phyloP scores from a whole-genome alignment of 768 basidiomycete species.

The Phlebiopsis flavidoalba region DNA sequence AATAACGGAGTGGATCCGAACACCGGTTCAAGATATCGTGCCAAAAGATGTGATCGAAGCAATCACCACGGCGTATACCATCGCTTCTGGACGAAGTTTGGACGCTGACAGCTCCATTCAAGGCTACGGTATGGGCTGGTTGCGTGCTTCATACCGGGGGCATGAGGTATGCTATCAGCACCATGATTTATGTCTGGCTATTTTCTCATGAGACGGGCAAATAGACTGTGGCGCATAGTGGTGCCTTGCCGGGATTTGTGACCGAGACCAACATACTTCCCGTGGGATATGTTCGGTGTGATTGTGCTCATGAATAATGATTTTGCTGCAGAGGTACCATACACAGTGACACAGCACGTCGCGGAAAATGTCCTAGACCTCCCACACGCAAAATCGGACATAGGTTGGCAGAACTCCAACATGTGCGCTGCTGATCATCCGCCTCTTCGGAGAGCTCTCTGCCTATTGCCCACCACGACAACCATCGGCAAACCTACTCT shows the following conservation, averaged over 20 bases:
- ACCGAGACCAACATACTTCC: not conserved
- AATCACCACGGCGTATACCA: constrained; percentile 26
- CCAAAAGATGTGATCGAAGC: constrained; percentile 26
- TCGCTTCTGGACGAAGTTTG: constrained; percentile 16
- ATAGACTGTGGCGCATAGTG: not conserved
- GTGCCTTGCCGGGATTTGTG: not conserved
- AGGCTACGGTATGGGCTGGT: constrained; percentile 38
- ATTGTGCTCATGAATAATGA: not conserved
- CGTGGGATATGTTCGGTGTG: not conserved
- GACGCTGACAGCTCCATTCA: constrained; percentile 21
- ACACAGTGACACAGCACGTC: not conserved
- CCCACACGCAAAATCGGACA: not conserved
- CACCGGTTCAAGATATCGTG: constrained; percentile 30
- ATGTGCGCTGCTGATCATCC: not conserved
- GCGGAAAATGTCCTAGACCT: not conserved
- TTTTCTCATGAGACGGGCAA: not conserved
- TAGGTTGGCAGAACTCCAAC: not conserved
- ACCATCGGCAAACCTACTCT: not conserved
- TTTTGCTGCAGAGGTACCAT: not conserved
- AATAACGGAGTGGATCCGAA: constrained; percentile 27
- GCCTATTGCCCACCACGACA: no score
- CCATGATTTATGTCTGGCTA: no score
- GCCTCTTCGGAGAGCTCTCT: no score
- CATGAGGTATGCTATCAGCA: constrained; percentile 29
- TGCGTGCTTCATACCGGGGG: constrained; percentile 31